These are phyloP conservation scores for Pseudohyphozyma bogoriensis DNA, from an alignment of 768 basidiomycete species.

Conservation along the genomic window DNA sequence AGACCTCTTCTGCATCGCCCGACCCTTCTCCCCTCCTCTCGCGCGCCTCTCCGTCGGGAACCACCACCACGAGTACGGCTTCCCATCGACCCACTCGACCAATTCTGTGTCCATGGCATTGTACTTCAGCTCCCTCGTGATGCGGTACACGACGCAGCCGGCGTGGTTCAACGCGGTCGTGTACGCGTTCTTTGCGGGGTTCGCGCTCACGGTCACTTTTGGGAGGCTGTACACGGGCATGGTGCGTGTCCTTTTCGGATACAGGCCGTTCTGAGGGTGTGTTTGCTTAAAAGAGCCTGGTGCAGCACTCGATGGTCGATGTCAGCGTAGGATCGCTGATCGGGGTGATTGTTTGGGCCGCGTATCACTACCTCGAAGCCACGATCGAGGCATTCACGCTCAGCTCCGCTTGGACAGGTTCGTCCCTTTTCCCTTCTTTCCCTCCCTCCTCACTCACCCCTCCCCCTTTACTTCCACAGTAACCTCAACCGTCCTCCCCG, in stretches of 20 bases:
- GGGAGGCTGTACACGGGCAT: conserved; percentile 38
- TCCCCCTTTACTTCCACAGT: neutral
- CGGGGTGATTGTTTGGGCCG: conserved; percentile 24
- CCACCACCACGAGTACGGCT: conserved; percentile 62
- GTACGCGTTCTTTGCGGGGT: conserved; percentile 21
- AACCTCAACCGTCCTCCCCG: neutral
- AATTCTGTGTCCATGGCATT: conserved; percentile 83
- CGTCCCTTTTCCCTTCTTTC: neutral
- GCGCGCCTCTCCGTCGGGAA: conserved; percentile 44
- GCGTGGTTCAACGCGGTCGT: neutral
- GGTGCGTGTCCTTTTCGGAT: conserved; percentile 14
- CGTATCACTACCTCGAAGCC: conserved; percentile 5
- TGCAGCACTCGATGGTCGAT: conserved; percentile 30
- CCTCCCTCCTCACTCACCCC: neutral
- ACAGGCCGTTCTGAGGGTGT: neutral
- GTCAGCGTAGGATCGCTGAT: conserved; percentile 18
- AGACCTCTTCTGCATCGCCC: conserved; percentile 78
- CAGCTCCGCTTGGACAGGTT: neutral
- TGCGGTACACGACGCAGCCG: neutral
- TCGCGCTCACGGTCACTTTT: conserved; percentile 36
- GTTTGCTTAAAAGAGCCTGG: neutral
- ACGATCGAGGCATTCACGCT: conserved; percentile 2
- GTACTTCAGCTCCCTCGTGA: conserved; percentile 46
- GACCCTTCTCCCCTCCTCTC: conserved; percentile 84
- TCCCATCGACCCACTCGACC: conserved; percentile 90